Conservation (phyloP, 176 grass and related monocot species). For the Ampelocalamus luodianensis region DNA sequence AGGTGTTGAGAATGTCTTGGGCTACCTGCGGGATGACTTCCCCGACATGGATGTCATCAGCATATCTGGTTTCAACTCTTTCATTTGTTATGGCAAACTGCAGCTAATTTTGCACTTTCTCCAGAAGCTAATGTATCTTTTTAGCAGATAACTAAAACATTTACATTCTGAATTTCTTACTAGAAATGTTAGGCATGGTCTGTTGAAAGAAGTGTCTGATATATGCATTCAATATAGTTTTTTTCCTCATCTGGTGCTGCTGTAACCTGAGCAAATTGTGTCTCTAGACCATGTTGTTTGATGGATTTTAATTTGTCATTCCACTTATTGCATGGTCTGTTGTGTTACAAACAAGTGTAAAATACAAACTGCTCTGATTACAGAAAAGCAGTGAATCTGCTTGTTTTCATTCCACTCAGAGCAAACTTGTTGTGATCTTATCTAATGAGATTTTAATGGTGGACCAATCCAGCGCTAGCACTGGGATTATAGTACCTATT, state of each 20-base stretch:
- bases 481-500: background rate
- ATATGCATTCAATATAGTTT: background rate
- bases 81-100: slow-evolving; percentile 28
- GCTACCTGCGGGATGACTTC: slow-evolving; percentile 62
- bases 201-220: background rate
- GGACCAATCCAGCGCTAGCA: background rate
- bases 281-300: background rate
- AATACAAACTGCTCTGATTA: slow-evolving; percentile 10
- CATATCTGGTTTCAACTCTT: slow-evolving; percentile 68
- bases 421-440: background rate
- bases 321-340: background rate
- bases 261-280: background rate
- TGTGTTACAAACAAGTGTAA: background rate
- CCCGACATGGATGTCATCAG: slow-evolving; percentile 80
- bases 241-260: background rate
- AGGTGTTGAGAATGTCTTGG: slow-evolving; percentile 83
- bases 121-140: slow-evolving; percentile 22
- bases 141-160: background rate
- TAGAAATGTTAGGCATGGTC: slow-evolving; percentile 4
- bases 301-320: background rate
- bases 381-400: background rate
- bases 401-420: slow-evolving; percentile 5
- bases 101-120: slow-evolving; percentile 3
- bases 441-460: background rate
- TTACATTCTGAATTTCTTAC: background rate